Conservation (phyloP, 768 basidiomycete genomes). For the Agaricus bisporus region DNA sequence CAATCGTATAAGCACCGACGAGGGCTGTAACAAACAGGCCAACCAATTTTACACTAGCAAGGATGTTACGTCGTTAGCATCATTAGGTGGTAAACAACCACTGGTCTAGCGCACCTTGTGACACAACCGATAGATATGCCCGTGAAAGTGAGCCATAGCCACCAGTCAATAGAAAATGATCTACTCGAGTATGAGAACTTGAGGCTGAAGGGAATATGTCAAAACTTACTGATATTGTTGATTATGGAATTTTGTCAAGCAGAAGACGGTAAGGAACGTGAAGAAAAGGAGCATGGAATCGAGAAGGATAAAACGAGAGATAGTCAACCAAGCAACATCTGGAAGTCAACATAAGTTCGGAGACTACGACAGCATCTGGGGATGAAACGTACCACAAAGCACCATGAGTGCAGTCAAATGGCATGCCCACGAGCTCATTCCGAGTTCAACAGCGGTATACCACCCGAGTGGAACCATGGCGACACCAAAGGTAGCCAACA, state of each 20-base stretch:
- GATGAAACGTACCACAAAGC: constrained; percentile 60
- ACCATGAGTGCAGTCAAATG: constrained; percentile 95
- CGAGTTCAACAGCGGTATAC: constrained; percentile 93
- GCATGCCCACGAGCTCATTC: constrained; percentile 83
- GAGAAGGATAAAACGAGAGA: constrained; percentile 94
- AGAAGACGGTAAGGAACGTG: constrained; percentile 95
- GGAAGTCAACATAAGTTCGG: constrained; percentile 3
- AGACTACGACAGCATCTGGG: background rate
- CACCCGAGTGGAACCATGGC: constrained; percentile 94
- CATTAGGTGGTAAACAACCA: background rate
- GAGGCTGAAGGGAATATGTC: background rate
- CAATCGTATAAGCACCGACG: constrained; percentile 93
- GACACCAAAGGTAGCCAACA: constrained; percentile 92
- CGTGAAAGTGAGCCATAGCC: constrained; percentile 90
- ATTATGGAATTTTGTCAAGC: constrained; percentile 94
- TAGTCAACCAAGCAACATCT: constrained; percentile 97
- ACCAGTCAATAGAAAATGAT: constrained; percentile 95
- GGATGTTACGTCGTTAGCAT: background rate
- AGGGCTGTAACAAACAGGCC: constrained; percentile 93
- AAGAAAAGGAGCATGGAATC: constrained; percentile 99
- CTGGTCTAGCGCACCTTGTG: constrained; percentile 55
- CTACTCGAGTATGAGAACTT: constrained; percentile 31
- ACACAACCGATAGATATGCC: constrained; percentile 95
- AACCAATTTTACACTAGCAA: constrained; percentile 84
- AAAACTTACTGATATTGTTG: constrained; percentile 82